Percentiles rank a stretch among this genome's conserved stretches.
phyloP scores from a whole-genome alignment of 2,329 filamentous ascomycete species.

The Rutstroemia sp. region DNA sequence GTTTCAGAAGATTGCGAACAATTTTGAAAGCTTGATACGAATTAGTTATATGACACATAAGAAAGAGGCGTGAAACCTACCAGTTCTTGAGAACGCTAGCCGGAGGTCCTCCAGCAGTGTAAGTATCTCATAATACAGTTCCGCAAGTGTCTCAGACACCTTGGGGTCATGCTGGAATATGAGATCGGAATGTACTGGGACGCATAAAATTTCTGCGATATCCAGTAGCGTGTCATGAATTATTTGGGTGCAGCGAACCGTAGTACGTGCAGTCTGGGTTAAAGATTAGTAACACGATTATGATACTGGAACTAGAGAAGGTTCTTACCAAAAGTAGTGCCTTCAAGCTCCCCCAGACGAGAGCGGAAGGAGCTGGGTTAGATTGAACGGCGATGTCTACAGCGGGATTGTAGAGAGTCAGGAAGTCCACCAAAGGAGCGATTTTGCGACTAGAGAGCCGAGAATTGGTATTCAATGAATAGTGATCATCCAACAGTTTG shows the following conservation, averaged over 20 bases:
- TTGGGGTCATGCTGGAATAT: neutral
- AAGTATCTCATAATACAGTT: slow-evolving; percentile 5
- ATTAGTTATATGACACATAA: neutral
- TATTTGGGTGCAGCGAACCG: neutral
- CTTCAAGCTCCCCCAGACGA: slow-evolving; percentile 2
- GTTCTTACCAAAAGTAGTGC: neutral
- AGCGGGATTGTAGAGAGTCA: slow-evolving; percentile 1
- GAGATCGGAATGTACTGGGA: slow-evolving; percentile 1
- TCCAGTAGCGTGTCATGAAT: neutral
- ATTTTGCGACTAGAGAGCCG: neutral
- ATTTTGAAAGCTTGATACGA: slow-evolving; percentile 2
- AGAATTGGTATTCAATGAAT: slow-evolving; percentile 1
- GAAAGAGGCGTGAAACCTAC: neutral
- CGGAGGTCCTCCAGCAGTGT: neutral
- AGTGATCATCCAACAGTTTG: neutral
- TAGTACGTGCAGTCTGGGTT: slow-evolving; percentile 3
- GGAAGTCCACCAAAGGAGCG: slow-evolving; percentile 5
- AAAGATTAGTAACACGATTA: neutral
- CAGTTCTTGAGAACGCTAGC: neutral
- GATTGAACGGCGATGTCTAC: slow-evolving; percentile 3
- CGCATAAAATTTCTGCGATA: neutral
- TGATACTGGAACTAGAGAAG: neutral
- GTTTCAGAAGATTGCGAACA: neutral
- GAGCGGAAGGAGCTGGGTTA: slow-evolving; percentile 2
- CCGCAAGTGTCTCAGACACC: slow-evolving; percentile 1